phyloP scores from a whole-genome alignment of 1,284 basidiomycete species.

The Neonothopanus nambi region DNA sequence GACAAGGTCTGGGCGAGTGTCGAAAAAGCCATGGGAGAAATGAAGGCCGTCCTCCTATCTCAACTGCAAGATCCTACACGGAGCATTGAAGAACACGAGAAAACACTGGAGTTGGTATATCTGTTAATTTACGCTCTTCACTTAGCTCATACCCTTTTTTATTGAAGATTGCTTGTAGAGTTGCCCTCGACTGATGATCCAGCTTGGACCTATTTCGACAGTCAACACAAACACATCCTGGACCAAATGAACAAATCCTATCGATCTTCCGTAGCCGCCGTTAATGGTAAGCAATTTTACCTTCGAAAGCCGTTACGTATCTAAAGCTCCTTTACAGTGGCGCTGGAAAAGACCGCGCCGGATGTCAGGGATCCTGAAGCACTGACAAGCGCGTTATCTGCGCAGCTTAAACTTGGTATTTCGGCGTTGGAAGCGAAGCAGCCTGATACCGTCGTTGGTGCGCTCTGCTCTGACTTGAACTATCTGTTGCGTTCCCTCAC shows the following conservation, averaged over 20 bases:
- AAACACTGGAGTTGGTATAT: conserved; percentile 85
- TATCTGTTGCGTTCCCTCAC: neutral
- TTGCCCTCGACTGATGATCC: conserved; percentile 84
- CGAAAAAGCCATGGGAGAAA: conserved; percentile 92
- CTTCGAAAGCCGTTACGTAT: conserved; percentile 10
- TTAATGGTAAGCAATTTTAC: conserved; percentile 53
- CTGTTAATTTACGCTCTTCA: conserved; percentile 9
- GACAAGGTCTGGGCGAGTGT: conserved; percentile 97
- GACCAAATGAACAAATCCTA: conserved; percentile 76
- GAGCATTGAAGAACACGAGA: conserved; percentile 93
- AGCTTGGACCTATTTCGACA: conserved; percentile 93
- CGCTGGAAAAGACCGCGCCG: conserved; percentile 40
- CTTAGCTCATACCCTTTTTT: conserved; percentile 60
- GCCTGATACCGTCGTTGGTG: conserved; percentile 65
- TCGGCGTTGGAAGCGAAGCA: conserved; percentile 64
- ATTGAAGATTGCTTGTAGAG: conserved; percentile 48
- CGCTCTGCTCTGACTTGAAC: conserved; percentile 19
- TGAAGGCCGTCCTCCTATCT: conserved; percentile 77
- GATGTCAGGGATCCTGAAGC: conserved; percentile 38
- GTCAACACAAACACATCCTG: conserved; percentile 86
- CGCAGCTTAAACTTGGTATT: conserved; percentile 59
- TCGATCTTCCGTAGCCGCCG: conserved; percentile 49
- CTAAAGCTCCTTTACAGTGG: conserved; percentile 32
- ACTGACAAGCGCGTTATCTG: conserved; percentile 45
- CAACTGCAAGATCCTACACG: conserved; percentile 80